Evolutionary conservation across 805 yeast genomes (phyloP).

Genomic region (Teunomyces funiuensis): DNA sequence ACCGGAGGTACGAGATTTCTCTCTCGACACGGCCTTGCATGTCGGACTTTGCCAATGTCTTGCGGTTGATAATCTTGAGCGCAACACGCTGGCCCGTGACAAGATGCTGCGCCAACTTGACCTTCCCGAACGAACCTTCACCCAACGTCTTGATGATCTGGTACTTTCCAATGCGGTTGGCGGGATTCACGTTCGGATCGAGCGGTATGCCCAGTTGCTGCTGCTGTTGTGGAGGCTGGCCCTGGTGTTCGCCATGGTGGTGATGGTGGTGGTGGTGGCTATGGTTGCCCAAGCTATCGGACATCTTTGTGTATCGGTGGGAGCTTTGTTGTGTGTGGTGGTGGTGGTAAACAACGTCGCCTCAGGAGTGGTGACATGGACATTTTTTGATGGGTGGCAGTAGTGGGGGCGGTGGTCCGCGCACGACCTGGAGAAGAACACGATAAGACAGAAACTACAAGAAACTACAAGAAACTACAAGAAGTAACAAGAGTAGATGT

Average conservation of each 20-base stretch:
- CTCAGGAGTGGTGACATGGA: not conserved
- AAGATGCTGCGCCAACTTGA: conserved; percentile 30
- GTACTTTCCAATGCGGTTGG: conserved; percentile 69
- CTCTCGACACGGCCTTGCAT: conserved; percentile 32
- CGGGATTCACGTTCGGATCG: conserved; percentile 28
- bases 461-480: too few species aligned
- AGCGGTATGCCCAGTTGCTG: conserved; percentile 6
- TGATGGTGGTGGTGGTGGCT: conserved; percentile 18
- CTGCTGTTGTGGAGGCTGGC: conserved; percentile 3
- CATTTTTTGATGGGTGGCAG: not conserved
- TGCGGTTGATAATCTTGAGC: conserved; percentile 28
- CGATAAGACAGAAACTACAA: too few species aligned
- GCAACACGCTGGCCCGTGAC: conserved; percentile 30
- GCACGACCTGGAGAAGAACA: too few species aligned
- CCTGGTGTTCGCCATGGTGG: conserved; percentile 12
- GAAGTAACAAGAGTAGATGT: too few species aligned
- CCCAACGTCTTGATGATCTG: conserved; percentile 30
- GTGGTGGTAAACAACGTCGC: not conserved
- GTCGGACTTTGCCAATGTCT: conserved; percentile 30
- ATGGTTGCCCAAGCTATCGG: conserved; percentile 4
- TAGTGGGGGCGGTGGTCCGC: not conserved
- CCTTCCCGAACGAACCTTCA: conserved; percentile 33
- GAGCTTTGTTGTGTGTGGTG: not conserved
- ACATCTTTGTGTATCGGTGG: not conserved
- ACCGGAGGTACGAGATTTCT: conserved; percentile 28